These are phyloP conservation scores for Linum usitatissimum DNA, from an alignment of 345 rosid species.

Conservation along the genomic window DNA sequence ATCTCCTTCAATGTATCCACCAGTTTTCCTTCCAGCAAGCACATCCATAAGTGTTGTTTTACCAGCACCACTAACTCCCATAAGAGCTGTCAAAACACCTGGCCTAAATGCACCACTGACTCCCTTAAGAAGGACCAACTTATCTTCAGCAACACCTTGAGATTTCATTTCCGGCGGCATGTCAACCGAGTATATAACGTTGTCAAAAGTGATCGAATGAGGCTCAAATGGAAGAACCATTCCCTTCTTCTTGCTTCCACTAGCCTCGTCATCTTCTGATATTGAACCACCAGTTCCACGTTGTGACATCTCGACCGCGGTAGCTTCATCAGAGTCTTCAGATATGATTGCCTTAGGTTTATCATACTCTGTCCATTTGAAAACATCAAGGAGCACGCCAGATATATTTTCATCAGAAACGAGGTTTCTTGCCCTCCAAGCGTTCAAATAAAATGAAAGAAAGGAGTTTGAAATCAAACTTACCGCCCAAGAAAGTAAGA, in stretches of 20 bases:
- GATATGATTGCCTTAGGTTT: too few species aligned
- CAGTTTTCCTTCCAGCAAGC: too few species aligned
- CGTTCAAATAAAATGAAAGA: background rate
- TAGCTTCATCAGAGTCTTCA: too few species aligned
- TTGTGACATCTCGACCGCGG: background rate
- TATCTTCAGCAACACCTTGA: constrained; percentile 1
- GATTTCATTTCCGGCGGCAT: constrained; percentile 2
- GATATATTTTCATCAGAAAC: background rate
- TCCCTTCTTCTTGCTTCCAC: background rate
- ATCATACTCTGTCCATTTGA: too few species aligned
- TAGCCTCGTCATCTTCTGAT: background rate
- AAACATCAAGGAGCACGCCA: too few species aligned
- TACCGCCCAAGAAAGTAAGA: background rate
- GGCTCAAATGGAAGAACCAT: background rate
- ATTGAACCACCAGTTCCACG: background rate
- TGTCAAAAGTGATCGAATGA: background rate
- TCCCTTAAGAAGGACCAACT: background rate
- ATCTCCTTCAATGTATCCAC: background rate
- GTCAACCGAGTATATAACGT: background rate
- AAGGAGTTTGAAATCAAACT: background rate
- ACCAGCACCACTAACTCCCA: background rate
- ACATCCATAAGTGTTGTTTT: too few species aligned
- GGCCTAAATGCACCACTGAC: background rate
- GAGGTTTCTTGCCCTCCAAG: background rate
- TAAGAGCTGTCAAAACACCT: background rate